Percentiles rank a stretch among this genome's conserved stretches.
These are phyloP conservation scores for Dalechampia spathulata DNA, from an alignment of 441 rosid species.

Conservation along the genomic window DNA sequence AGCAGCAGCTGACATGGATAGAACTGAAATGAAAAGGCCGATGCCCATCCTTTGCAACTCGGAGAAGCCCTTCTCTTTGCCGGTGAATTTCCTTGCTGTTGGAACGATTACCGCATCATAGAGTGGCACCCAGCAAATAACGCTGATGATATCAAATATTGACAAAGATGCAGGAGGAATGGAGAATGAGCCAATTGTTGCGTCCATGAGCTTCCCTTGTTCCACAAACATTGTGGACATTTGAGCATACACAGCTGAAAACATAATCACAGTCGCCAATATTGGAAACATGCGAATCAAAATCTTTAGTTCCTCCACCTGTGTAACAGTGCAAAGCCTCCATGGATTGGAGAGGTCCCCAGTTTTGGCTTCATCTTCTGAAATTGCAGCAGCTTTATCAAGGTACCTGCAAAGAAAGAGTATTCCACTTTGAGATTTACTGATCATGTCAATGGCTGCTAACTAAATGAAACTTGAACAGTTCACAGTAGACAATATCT, in stretches of 20 bases:
- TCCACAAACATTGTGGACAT: no score
- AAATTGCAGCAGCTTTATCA: slow-evolving; percentile 59
- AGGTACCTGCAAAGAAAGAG: slow-evolving; percentile 19
- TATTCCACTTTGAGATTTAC: background rate
- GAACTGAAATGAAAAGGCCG: slow-evolving; percentile 63
- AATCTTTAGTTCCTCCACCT: no score
- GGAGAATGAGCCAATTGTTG: slow-evolving; percentile 63
- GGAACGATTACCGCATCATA: slow-evolving; percentile 71
- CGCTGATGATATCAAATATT: slow-evolving; percentile 56
- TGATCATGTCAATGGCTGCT: background rate
- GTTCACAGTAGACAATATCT: background rate
- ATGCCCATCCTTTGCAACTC: slow-evolving; percentile 83
- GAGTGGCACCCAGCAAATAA: slow-evolving; percentile 79
- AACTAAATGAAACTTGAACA: background rate
- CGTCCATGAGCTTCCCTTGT: slow-evolving; percentile 80
- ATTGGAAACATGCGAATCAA: slow-evolving; percentile 83
- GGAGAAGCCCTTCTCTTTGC: slow-evolving; percentile 73
- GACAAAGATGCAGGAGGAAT: slow-evolving; percentile 81
- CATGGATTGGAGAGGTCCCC: slow-evolving; percentile 50
- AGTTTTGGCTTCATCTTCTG: slow-evolving; percentile 48
- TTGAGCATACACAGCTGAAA: slow-evolving; percentile 72
- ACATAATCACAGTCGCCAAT: slow-evolving; percentile 79
- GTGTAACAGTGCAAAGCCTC: slow-evolving; percentile 84
- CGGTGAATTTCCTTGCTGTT: slow-evolving; percentile 61
- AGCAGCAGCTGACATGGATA: slow-evolving; percentile 74